Percentiles rank a stretch among this genome's conserved stretches.
Evolutionary conservation across 139 green algal genomes (phyloP).

Genomic region (Picochlorum sp.): DNA sequence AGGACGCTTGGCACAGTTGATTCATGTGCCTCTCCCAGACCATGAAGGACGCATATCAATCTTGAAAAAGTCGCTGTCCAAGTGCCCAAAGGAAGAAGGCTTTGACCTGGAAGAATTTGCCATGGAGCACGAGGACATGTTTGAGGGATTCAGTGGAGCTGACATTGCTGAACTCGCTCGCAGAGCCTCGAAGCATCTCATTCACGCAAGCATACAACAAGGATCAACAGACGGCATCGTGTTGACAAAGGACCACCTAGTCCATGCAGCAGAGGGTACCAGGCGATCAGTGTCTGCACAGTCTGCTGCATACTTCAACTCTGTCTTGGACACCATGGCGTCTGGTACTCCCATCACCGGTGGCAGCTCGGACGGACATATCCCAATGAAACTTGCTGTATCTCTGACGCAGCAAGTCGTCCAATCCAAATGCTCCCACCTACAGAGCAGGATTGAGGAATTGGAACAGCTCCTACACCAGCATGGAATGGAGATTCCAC

Average conservation of each 20-base stretch:
- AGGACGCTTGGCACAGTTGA: constrained; percentile 52
- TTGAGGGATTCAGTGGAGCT: constrained; percentile 25
- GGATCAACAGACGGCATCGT: no score
- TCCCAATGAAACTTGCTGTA: background rate
- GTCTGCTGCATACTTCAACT: background rate
- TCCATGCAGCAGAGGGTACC: no score
- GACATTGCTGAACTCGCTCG: constrained; percentile 34
- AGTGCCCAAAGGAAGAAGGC: constrained; percentile 18
- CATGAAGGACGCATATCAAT: constrained; percentile 19
- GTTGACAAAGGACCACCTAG: no score
- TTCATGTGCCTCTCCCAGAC: constrained; percentile 44
- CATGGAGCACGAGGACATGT: constrained; percentile 9
- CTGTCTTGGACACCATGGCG: background rate
- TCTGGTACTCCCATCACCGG: background rate
- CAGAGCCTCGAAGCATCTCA: background rate
- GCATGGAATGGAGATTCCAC: background rate
- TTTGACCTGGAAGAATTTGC: constrained; percentile 15
- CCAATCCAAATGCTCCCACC: background rate
- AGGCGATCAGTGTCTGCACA: no score
- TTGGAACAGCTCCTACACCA: constrained; percentile 2
- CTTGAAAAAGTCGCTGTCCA: constrained; percentile 11
- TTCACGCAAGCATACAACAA: no score
- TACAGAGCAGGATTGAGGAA: background rate
- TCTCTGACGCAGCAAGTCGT: background rate
- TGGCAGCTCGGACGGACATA: background rate